These are phyloP conservation scores for Leonotis leonurus DNA, from an alignment of 257 asterid genomes.

Conservation along the genomic window DNA sequence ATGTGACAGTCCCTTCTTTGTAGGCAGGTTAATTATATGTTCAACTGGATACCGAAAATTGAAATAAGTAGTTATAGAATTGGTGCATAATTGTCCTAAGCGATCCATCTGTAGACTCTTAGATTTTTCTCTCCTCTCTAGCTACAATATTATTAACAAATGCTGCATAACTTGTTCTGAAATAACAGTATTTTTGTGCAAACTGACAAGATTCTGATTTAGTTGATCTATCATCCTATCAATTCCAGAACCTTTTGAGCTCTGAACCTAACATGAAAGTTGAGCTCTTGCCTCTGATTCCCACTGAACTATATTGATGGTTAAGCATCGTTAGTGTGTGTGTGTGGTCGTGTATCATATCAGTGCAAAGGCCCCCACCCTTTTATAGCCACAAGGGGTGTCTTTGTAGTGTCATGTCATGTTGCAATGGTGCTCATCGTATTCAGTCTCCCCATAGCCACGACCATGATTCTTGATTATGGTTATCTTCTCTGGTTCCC, in stretches of 20 bases:
- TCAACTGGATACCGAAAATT: too few relatives aligned
- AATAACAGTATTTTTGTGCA: not conserved
- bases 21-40: too few relatives aligned
- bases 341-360: not conserved
- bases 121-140: too few relatives aligned
- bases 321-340: not conserved
- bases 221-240: not conserved
- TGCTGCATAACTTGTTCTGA: not conserved
- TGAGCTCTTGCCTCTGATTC: not conserved
- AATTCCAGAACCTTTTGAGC: not conserved
- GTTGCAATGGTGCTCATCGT: not conserved
- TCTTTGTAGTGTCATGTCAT: not conserved
- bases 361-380: not conserved
- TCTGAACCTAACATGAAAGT: not conserved
- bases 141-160: too few relatives aligned
- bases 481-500: not conserved
- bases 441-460: not conserved
- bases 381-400: not conserved
- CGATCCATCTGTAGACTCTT: not conserved
- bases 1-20: too few relatives aligned
- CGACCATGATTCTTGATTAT: not conserved
- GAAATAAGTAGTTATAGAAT: not conserved
- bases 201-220: not conserved
- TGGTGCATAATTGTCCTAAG: not conserved
- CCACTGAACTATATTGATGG: not conserved